A percentile compares a stretch with the other conserved stretches of the same genome.
Conservation (phyloP, 2,329 filamentous ascomycete species). For the Colletotrichum tofieldiae region DNA sequence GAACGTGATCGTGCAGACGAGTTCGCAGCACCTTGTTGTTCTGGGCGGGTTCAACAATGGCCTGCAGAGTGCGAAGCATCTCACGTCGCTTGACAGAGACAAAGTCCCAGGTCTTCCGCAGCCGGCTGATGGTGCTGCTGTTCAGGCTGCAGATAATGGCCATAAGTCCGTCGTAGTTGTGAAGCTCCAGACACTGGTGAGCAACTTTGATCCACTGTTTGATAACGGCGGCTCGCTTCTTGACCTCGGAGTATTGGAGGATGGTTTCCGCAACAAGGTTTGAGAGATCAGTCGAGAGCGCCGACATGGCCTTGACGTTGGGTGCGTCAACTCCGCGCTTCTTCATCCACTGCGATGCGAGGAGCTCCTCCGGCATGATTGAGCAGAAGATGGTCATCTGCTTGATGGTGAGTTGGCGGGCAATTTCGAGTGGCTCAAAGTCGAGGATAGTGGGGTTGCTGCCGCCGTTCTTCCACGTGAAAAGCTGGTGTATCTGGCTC, state of each 20-base stretch:
- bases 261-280: constrained; percentile 96
- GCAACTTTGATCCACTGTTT: constrained; percentile 99
- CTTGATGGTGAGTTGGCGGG: constrained; percentile 92
- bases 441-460: constrained; percentile 83
- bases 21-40: constrained; percentile 92
- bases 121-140: constrained; percentile 88
- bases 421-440: constrained; percentile 91
- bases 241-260: constrained; percentile 87
- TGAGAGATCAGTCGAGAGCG: constrained; percentile 91
- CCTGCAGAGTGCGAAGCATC: constrained; percentile 82
- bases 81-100: constrained; percentile 88
- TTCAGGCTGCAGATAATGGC: constrained; percentile 96
- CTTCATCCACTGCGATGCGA: constrained; percentile 96
- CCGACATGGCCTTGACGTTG: constrained; percentile 95
- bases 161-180: constrained; percentile 98
- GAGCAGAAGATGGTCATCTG: constrained; percentile 93
- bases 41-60: constrained; percentile 89
- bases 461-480: constrained; percentile 82
- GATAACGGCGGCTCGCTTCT: constrained; percentile 90
- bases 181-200: constrained; percentile 86
- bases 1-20: constrained; percentile 86
- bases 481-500: constrained; percentile 81
- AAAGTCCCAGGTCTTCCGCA: constrained; percentile 93
- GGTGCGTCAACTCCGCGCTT: constrained; percentile 83
- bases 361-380: constrained; percentile 91